Base-by-base conservation (phyloP, 768 basidiomycete genomes). In the Mrakia blollopis region DNA sequence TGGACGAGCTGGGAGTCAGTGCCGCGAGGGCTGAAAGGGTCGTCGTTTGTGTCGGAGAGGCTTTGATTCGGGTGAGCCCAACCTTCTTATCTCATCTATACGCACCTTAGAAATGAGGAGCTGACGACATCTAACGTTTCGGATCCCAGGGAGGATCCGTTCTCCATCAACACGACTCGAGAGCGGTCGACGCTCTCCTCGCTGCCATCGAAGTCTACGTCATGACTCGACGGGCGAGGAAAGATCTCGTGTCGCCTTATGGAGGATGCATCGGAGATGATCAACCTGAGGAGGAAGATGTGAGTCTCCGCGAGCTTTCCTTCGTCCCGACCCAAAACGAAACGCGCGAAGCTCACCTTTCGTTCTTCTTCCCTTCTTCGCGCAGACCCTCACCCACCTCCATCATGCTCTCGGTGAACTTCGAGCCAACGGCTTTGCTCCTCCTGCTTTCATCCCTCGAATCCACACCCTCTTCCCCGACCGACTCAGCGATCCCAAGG, bases 1-100 rank as follows among this genome's bases (percentile, higher is more conserved):
- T 97, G 28, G 92, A 94, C 81, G 93, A 94, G 81, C 93, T 94
- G 75, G 91, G 91, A 67, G 91, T 92, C 2, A 93, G 92, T 37
- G 80, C 82, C 1, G 80, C 81, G 65, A 63, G 83, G 50, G 83
- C 82, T 1, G 83, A 83, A 75, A 75, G 80, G 32, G 82, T 81
- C 3, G 76, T 82, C 30, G 74, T 82, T 50, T 80, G 82, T 39
- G 82, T 83, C 23, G 80, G 80, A 13, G 83, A 84, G 68, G 82
- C 80, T 35, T 75, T 84, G 35, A 80, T 84, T 37, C 76, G 82
- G 57, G 77, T 78, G 10, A 37, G 72, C 47, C 47, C 30, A 25
- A n/a, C 47, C 23, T 6, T 30, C 8, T 14, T 2, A 28, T 28
- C 61, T 35, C 35, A 16, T 28, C 30, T 39, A 18, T 39, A 5